Base-by-base conservation (phyloP, 768 basidiomycete genomes). In the Amyloporia xantha region DNA sequence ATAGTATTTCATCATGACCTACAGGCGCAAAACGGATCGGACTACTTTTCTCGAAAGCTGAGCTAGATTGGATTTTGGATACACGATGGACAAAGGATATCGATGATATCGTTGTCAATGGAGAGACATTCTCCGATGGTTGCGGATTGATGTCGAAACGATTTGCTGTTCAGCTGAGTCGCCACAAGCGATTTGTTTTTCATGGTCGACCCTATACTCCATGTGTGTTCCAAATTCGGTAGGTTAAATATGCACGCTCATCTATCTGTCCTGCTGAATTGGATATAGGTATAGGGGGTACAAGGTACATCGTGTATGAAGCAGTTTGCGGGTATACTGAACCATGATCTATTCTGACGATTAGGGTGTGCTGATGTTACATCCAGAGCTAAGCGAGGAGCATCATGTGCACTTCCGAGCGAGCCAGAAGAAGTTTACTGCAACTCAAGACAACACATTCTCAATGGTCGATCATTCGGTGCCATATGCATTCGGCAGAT, bases 401-500 rank as follows among this genome's bases (percentile, higher is more conserved):
- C 68, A 73, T 42, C 64, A 76, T 1, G 76, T 74, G 11, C 70
- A 81, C 51, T 84, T 86, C 54, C 73, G 82, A 17, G 73, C 77
- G 50, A 84, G 82, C 61, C 83, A 83, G 79, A 82, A 78, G 59
- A 86, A 86, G 56, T 84, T 86, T 64, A 71, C 64, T 7, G 74
- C 80, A 0, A 77, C 72, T 0, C 54, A 66, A 5, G 76, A 82
- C 50, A 67, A 71, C 36, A 83, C 81, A 1, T 84, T 85, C 63
- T 84, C 83, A 0, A 77, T 84, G 33, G 82, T 85, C 5, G 79
- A 76, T 26, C 70, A 78, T 55, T 84, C 84, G 2, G 72, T 68
- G 42, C 83, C 82, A 1, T 84, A 79, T 46, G 67, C 79, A 0
- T 85, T 81, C 54, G 82, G 78, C 1, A 73, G 82, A 5, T 68